Evolutionary conservation across 2,329 filamentous ascomycete genomes (phyloP).

Genomic region (Chaetomiaceae sp.): DNA sequence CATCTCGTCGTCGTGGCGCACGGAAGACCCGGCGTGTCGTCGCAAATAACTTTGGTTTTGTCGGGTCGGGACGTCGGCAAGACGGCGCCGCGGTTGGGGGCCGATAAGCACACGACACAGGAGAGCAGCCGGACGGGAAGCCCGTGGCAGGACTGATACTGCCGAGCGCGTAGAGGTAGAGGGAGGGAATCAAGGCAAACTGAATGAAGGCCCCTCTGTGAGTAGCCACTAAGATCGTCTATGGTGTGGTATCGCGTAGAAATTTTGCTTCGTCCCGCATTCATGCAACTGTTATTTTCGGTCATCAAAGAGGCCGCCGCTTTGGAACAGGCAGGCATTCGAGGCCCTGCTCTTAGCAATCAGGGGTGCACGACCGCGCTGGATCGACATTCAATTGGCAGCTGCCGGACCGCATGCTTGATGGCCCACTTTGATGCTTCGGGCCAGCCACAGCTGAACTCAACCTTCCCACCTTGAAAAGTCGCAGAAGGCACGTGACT

Average conservation of each 20-base stretch:
- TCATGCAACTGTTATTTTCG: conserved; percentile 13
- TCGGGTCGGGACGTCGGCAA: background rate
- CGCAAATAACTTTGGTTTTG: background rate
- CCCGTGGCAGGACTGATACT: background rate
- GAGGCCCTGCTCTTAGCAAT: conserved; percentile 5
- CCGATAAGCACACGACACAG: conserved; percentile 5
- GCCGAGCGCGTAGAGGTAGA: background rate
- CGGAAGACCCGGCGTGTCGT: conserved; percentile 8
- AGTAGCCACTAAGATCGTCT: background rate
- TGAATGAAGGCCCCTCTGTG: background rate
- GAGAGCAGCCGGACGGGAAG: background rate
- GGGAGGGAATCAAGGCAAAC: background rate
- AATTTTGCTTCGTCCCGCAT: conserved; percentile 12
- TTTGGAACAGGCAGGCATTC: conserved; percentile 5
- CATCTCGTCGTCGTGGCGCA: conserved; percentile 40
- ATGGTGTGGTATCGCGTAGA: conserved; percentile 5
- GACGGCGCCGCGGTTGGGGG: no score
- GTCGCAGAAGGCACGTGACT: conserved; percentile 21
- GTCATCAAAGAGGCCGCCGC: conserved; percentile 12
- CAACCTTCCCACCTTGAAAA: no score
- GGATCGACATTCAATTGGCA: conserved; percentile 13
- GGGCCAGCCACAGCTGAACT: background rate
- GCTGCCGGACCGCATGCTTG: conserved; percentile 1
- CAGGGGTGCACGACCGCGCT: conserved; percentile 1
- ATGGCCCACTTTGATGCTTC: no score